A percentile compares a stretch with the other conserved stretches of the same genome.
Evolutionary conservation across 305 asterid genomes (phyloP).

Genomic region (Fraxinus velutina): DNA sequence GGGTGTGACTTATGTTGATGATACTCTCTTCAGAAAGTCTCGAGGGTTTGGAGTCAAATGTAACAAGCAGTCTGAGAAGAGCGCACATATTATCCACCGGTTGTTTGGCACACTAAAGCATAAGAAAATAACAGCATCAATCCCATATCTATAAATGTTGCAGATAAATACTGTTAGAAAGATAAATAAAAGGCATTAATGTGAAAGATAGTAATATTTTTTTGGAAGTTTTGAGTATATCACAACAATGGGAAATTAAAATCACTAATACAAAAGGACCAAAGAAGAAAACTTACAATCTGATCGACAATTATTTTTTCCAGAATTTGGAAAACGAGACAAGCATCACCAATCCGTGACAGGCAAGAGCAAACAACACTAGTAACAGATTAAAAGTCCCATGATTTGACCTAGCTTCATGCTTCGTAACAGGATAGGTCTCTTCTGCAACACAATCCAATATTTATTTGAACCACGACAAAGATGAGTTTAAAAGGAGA

Average conservation of each 20-base stretch:
- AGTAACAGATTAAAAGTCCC: constrained; percentile 49
- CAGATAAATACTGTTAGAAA: neutral
- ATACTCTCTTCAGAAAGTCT: constrained; percentile 58
- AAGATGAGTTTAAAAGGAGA: constrained; percentile 8
- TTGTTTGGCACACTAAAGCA: constrained; percentile 50
- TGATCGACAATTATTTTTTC: constrained; percentile 65
- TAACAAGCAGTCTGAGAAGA: constrained; percentile 59
- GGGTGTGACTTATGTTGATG: constrained; percentile 49
- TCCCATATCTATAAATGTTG: neutral
- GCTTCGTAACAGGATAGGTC: constrained; percentile 22
- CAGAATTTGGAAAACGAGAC: constrained; percentile 61
- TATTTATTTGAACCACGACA: constrained; percentile 12
- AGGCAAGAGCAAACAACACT: constrained; percentile 48
- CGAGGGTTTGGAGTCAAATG: constrained; percentile 61
- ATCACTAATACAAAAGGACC: neutral
- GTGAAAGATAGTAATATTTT: neutral
- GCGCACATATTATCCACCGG: constrained; percentile 71
- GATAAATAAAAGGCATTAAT: neutral
- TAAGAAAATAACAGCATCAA: constrained; percentile 1
- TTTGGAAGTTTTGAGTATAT: neutral
- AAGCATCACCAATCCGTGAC: constrained; percentile 65
- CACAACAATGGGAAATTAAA: neutral
- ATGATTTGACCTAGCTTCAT: constrained; percentile 44
- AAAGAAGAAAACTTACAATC: constrained; percentile 48
- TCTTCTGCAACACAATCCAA: constrained; percentile 48